phyloP scores from a whole-genome alignment of 164 flowering plant species.

The Buxus sempervirens region DNA sequence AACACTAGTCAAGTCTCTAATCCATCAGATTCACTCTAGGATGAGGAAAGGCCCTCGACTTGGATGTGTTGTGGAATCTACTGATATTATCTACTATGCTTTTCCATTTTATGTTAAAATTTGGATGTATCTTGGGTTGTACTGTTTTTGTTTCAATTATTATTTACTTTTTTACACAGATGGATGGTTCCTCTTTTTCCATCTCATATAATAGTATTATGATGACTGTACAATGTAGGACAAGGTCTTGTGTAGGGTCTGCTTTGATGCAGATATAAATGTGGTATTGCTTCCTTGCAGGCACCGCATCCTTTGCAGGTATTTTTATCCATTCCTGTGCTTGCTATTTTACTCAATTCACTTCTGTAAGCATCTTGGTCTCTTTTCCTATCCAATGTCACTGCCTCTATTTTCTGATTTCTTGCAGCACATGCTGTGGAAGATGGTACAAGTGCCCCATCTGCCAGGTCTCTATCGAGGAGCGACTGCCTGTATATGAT shows the following conservation, averaged over 20 bases:
- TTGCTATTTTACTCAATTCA: neutral
- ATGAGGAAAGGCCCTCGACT: neutral
- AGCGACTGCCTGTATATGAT: slow-evolving; percentile 83
- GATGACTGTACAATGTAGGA: slow-evolving; percentile 43
- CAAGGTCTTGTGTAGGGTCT: slow-evolving; percentile 79
- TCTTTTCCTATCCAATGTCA: neutral
- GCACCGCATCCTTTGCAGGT: slow-evolving; percentile 95
- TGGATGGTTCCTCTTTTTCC: neutral
- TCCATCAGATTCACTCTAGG: neutral
- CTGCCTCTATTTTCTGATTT: neutral
- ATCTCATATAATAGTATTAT: neutral
- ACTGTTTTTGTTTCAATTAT: neutral
- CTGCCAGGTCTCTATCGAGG: slow-evolving; percentile 71
- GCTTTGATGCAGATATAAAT: slow-evolving; percentile 78
- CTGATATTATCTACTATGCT: neutral
- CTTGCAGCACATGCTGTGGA: slow-evolving; percentile 67
- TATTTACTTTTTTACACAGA: neutral
- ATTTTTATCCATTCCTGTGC: slow-evolving; percentile 6
- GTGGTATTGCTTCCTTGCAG: slow-evolving; percentile 84
- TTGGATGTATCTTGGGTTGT: too few relatives aligned
- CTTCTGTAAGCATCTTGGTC: neutral
- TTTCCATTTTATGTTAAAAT: too few relatives aligned
- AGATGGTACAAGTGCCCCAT: slow-evolving; percentile 88
- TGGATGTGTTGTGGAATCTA: neutral
- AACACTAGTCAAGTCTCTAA: neutral